These are phyloP conservation scores for Viola pubescens DNA, from an alignment of 441 rosid species.

Conservation along the genomic window DNA sequence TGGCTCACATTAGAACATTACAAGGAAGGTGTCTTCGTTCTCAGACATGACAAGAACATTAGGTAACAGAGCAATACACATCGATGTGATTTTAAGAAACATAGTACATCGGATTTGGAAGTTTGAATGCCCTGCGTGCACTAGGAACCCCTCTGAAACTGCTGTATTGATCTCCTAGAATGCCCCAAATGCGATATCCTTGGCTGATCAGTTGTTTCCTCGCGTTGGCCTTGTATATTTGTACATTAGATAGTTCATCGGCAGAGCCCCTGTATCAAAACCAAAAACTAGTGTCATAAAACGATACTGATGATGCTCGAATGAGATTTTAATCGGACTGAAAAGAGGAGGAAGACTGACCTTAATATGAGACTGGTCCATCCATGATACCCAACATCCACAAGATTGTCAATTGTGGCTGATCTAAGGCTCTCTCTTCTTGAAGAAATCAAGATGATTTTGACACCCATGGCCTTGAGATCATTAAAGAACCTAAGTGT, in stretches of 20 bases:
- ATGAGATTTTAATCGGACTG: background rate
- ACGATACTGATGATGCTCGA: no score
- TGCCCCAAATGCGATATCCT: background rate
- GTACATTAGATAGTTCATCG: background rate
- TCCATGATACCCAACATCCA: constrained; percentile 8
- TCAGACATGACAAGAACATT: background rate
- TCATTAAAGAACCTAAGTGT: constrained; percentile 6
- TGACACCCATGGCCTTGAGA: constrained; percentile 1
- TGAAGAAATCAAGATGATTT: constrained; percentile 9
- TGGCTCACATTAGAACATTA: background rate
- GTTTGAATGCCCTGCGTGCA: background rate
- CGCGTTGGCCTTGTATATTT: constrained; percentile 1
- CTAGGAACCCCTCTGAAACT: no score
- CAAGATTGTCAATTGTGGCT: constrained; percentile 7
- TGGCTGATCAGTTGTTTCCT: constrained; percentile 3
- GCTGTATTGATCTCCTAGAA: no score
- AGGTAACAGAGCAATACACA: background rate
- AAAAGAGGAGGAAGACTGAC: background rate
- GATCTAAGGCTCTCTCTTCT: constrained; percentile 10
- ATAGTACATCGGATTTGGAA: background rate
- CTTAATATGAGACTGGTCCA: constrained; percentile 4
- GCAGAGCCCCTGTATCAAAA: background rate
- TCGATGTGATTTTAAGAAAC: background rate
- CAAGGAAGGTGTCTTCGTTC: no score
- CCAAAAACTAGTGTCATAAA: background rate